A percentile compares a stretch with the other conserved stretches of the same genome.
Conservation (phyloP, 768 basidiomycete species). For the Termitomyces sp. region DNA sequence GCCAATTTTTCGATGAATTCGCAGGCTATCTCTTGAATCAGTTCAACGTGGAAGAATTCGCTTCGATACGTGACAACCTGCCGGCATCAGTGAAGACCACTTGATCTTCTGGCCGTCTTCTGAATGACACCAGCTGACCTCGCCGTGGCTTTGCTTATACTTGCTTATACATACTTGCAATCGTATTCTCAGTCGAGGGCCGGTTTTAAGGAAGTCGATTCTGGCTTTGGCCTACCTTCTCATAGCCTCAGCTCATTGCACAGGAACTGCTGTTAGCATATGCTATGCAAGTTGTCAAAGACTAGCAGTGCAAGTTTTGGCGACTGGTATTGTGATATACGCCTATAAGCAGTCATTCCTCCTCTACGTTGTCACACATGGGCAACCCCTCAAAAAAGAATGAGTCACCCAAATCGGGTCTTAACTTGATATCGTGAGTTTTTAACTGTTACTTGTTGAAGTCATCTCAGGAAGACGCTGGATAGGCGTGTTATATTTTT, state of each 20-base stretch:
- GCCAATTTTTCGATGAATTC: background rate
- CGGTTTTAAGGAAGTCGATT: background rate
- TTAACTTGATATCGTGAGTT: no score
- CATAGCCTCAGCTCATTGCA: background rate
- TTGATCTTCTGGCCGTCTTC: background rate
- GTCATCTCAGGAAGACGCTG: background rate
- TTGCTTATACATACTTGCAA: background rate
- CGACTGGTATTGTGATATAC: background rate
- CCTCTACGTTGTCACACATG: background rate
- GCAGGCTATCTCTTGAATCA: background rate
- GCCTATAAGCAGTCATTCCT: background rate
- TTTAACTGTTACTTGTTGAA: background rate
- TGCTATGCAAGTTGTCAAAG: background rate
- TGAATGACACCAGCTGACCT: background rate
- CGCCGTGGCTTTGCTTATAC: background rate
- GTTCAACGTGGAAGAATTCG: no score
- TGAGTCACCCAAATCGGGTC: no score
- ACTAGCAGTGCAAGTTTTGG: background rate
- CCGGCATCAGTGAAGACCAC: background rate
- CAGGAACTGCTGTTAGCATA: background rate
- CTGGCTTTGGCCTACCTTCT: background rate
- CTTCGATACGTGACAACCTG: background rate
- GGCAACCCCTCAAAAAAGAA: background rate
- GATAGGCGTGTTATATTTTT: background rate
- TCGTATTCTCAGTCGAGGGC: background rate